phyloP scores from a whole-genome alignment of 2,329 filamentous ascomycete species.

The Bipolaris oryzae region DNA sequence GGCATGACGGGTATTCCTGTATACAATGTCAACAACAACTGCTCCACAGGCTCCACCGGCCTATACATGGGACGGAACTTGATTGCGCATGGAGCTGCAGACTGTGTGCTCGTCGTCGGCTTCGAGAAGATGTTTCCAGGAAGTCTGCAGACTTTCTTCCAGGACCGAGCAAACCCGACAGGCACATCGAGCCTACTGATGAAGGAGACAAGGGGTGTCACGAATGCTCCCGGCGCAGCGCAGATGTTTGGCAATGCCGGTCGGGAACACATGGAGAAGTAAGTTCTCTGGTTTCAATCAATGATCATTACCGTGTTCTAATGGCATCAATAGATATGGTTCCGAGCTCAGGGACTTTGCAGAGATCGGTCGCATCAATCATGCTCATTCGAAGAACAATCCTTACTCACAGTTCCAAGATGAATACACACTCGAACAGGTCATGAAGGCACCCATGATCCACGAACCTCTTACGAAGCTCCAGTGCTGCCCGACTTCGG shows the following conservation, averaged over 20 bases:
- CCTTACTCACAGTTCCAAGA: constrained; percentile 98
- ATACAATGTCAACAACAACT: constrained; percentile 99
- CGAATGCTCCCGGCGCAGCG: constrained; percentile 81
- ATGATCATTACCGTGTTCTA: constrained; percentile 12
- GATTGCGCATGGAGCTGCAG: constrained; percentile 78
- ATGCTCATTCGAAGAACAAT: constrained; percentile 88
- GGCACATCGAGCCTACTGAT: constrained; percentile 78
- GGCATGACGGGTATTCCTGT: constrained; percentile 96
- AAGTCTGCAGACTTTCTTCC: constrained; percentile 81
- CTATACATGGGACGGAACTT: constrained; percentile 82
- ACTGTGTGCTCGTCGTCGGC: constrained; percentile 88
- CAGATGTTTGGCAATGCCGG: constrained; percentile 97
- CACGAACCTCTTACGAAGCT: constrained; percentile 90
- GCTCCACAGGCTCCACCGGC: constrained; percentile 92
- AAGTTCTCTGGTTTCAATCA: constrained; percentile 34
- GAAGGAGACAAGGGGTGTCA: constrained; percentile 78
- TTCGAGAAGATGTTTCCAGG: constrained; percentile 99
- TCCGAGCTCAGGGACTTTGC: constrained; percentile 86
- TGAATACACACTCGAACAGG: constrained; percentile 85
- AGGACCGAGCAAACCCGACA: constrained; percentile 81
- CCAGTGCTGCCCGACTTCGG: constrained; percentile 97
- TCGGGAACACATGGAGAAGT: constrained; percentile 93
- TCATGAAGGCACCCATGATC: constrained; percentile 77
- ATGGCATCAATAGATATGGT: constrained; percentile 67
- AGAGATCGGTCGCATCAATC: constrained; percentile 91